phyloP scores from a whole-genome alignment of 2,329 filamentous ascomycete genomes.

The Chaetothyriales sp. region DNA sequence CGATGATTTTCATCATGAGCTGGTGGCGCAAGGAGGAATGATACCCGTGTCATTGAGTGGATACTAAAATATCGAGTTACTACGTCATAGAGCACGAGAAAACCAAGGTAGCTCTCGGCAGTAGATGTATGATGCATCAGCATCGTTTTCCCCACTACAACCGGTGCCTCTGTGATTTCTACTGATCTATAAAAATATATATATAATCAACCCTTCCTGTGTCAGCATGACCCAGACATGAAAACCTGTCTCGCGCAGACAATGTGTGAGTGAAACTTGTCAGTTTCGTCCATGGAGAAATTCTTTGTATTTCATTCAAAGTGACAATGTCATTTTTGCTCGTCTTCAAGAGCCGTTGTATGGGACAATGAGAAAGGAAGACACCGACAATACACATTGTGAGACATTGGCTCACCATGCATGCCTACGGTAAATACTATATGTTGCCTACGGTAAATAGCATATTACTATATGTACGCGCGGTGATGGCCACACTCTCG shows the following conservation, averaged over 20 bases:
- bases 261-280: background rate
- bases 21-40: background rate
- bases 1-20: background rate
- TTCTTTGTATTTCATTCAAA: background rate
- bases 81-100: background rate
- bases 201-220: too few relatives aligned
- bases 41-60: background rate
- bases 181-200: background rate
- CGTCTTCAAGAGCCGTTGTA: background rate
- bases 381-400: background rate
- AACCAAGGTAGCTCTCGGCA: background rate
- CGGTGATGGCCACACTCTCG: background rate
- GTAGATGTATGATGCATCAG: background rate
- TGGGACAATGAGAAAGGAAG: background rate
- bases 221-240: too few relatives aligned
- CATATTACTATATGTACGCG: background rate
- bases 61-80: background rate
- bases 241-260: background rate
- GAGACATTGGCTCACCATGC: background rate
- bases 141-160: background rate
- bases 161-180: background rate
- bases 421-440: background rate
- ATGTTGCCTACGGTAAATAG: background rate
- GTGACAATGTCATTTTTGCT: background rate
- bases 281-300: too few relatives aligned